phyloP scores from a whole-genome alignment of 2,329 filamentous ascomycete genomes.

The Botrytis hyacinthi region DNA sequence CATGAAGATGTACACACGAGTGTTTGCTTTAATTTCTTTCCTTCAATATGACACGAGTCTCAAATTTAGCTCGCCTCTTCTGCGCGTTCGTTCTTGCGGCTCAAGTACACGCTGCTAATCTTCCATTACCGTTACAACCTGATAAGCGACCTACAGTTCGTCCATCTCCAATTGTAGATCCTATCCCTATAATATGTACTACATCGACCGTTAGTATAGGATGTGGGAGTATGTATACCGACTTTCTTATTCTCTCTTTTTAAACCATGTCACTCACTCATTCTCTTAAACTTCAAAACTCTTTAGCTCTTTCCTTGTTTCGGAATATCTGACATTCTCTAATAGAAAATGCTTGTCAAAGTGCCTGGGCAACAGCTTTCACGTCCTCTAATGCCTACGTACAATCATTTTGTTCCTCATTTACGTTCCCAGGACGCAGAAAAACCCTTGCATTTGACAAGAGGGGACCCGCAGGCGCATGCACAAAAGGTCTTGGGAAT shows the following conservation, averaged over 20 bases:
- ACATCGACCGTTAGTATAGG: background rate
- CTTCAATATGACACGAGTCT: conserved; percentile 2
- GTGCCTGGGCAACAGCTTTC: conserved; percentile 11
- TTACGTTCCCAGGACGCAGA: background rate
- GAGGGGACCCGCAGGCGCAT: background rate
- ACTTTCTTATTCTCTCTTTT: background rate
- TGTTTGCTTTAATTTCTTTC: background rate
- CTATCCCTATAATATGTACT: background rate
- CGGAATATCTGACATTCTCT: background rate
- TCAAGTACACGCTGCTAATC: background rate
- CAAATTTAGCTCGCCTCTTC: background rate
- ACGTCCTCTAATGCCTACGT: background rate
- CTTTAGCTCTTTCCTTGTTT: no score
- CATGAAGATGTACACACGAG: background rate
- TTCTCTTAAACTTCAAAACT: rapidly evolving
- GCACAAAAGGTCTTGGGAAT: background rate
- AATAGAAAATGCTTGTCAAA: conserved; percentile 5
- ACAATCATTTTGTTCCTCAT: background rate
- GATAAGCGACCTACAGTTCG: background rate
- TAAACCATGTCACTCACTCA: rapidly evolving
- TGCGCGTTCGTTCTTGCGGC: background rate
- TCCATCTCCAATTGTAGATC: background rate
- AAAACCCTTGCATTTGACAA: background rate
- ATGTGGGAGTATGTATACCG: background rate
- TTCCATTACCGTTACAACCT: background rate